Evolutionary conservation across 305 asterid species (phyloP).

Genomic region (Fraxinus xanthoxyloides): DNA sequence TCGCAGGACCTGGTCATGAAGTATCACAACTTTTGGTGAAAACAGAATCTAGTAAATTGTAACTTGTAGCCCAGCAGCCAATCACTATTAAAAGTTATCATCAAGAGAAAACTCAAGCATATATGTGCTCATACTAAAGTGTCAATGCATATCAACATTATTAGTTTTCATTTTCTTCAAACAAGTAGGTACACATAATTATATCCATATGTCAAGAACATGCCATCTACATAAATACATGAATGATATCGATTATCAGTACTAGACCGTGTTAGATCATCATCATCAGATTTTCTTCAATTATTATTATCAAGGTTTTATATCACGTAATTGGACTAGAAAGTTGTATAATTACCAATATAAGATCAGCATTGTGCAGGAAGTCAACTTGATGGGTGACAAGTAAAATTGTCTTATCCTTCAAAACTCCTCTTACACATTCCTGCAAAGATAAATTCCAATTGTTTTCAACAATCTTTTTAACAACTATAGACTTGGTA

Average conservation of each 20-base stretch:
- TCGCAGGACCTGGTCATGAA: conserved; percentile 48
- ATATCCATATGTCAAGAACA: neutral
- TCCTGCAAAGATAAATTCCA: conserved; percentile 41
- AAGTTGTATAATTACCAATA: conserved; percentile 40
- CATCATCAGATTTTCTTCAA: neutral
- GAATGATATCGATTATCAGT: neutral
- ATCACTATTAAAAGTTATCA: neutral
- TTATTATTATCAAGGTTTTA: neutral
- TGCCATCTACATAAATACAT: neutral
- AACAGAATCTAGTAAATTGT: neutral
- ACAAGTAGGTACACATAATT: neutral
- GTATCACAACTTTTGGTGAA: neutral
- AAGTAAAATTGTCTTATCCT: conserved; percentile 60
- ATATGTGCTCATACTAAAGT: neutral
- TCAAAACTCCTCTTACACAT: conserved; percentile 60
- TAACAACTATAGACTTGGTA: neutral
- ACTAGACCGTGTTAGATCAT: neutral
- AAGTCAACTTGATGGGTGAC: conserved; percentile 85
- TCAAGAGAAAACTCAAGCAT: neutral
- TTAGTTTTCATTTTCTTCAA: neutral
- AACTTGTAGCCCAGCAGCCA: neutral
- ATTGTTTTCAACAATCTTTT: neutral
- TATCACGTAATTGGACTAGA: neutral
- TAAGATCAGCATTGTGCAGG: conserved; percentile 64
- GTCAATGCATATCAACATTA: neutral